These are phyloP conservation scores for Colletotrichum musae DNA, from an alignment of 2,329 filamentous ascomycete genomes.

Conservation along the genomic window DNA sequence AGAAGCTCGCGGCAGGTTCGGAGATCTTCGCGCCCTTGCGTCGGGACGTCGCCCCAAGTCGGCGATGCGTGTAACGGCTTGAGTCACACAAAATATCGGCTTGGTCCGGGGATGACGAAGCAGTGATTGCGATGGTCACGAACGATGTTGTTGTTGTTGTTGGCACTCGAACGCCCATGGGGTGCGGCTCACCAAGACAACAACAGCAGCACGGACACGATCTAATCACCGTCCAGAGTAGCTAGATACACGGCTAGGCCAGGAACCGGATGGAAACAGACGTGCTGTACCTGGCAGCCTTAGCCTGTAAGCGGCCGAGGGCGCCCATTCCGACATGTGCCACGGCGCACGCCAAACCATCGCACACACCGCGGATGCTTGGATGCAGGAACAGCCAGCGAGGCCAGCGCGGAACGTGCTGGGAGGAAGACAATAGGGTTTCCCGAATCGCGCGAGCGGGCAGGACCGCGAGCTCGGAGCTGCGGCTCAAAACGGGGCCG, in stretches of 20 bases:
- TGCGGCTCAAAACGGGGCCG: too few species aligned
- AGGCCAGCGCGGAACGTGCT: constrained; percentile 3
- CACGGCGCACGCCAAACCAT: constrained; percentile 13
- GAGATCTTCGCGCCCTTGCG: constrained; percentile 31
- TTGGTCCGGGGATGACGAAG: constrained; percentile 17
- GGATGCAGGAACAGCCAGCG: constrained; percentile 15
- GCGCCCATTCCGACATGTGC: constrained; percentile 25
- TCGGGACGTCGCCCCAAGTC: constrained; percentile 23
- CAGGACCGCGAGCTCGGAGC: too few species aligned
- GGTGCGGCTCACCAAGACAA: constrained; percentile 16
- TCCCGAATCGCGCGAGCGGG: background rate
- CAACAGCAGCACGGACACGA: background rate
- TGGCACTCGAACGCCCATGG: background rate
- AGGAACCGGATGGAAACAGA: too few species aligned
- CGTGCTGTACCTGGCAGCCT: too few species aligned
- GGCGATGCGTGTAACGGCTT: constrained; percentile 26
- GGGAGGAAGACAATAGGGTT: background rate
- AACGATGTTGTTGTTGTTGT: background rate
- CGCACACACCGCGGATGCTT: constrained; percentile 5
- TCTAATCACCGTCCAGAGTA: too few species aligned
- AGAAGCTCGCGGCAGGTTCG: constrained; percentile 27
- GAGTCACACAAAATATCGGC: constrained; percentile 14
- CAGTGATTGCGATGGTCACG: background rate
- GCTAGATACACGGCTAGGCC: too few species aligned
- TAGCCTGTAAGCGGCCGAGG: constrained; percentile 18